phyloP scores from a whole-genome alignment of 257 asterid genomes.

The Petunia axillaris region DNA sequence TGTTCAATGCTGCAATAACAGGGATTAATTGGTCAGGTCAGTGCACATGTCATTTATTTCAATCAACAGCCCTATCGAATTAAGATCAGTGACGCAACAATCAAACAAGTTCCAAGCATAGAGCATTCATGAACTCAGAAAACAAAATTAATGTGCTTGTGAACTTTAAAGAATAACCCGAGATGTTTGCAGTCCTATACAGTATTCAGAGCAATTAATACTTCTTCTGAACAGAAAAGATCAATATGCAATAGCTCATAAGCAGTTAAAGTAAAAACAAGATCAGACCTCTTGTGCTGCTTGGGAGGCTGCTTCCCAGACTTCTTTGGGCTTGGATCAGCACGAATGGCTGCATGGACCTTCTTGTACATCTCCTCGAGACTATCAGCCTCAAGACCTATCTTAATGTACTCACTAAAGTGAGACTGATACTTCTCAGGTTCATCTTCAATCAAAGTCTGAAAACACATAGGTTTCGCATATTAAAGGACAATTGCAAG shows the following conservation, averaged over 20 bases:
- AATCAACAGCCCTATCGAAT: not conserved
- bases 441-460: slow-evolving; percentile 71
- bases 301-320: slow-evolving; percentile 57
- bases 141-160: not conserved
- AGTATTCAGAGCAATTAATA: not conserved
- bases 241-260: not conserved
- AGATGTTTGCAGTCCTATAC: not conserved
- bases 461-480: slow-evolving; percentile 1
- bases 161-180: not conserved
- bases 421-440: slow-evolving; percentile 74
- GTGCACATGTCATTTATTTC: not conserved
- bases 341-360: slow-evolving; percentile 81
- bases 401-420: slow-evolving; percentile 63
- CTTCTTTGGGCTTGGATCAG: slow-evolving; percentile 62
- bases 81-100: not conserved
- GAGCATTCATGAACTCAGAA: not conserved
- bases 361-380: slow-evolving; percentile 65
- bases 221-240: not conserved
- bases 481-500: slow-evolving; percentile 8
- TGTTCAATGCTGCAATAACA: not conserved
- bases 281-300: slow-evolving; percentile 65
- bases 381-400: slow-evolving; percentile 52
- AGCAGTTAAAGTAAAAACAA: not conserved
- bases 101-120: not conserved
- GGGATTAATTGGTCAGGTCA: not conserved